Percentiles rank a stretch among this genome's conserved stretches.
Conservation (phyloP, 345 rosid genomes). For the Raphanus sativus region DNA sequence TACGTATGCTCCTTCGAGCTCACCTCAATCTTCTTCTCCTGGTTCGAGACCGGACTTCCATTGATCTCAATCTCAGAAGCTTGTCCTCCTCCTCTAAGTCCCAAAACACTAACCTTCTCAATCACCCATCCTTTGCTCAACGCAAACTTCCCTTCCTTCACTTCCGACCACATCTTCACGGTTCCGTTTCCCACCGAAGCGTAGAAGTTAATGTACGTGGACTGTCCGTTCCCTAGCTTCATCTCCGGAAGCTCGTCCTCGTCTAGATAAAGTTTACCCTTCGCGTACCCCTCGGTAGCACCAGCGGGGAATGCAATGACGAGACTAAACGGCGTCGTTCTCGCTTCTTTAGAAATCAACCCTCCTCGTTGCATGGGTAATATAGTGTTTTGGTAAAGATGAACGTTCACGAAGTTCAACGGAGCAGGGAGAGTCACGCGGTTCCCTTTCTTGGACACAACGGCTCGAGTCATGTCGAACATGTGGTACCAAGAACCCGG, state of each 20-base stretch:
- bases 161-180: conserved; percentile 81
- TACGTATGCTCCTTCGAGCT: conserved; percentile 48
- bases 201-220: conserved; percentile 44
- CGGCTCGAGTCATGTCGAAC: conserved; percentile 61
- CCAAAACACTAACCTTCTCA: conserved; percentile 65
- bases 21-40: conserved; percentile 32
- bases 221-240: neutral
- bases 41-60: conserved; percentile 35
- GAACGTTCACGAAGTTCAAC: neutral
- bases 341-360: neutral
- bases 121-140: conserved; percentile 72
- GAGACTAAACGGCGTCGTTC: neutral
- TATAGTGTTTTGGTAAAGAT: neutral
- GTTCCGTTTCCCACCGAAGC: conserved; percentile 57
- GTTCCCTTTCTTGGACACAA: conserved; percentile 41
- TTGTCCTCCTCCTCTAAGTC: conserved; percentile 51
- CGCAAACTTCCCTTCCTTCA: conserved; percentile 71
- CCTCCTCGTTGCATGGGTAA: neutral
- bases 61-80: conserved; percentile 51
- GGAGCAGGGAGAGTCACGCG: neutral
- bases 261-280: neutral
- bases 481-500: conserved; percentile 92
- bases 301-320: neutral
- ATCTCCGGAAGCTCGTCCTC: neutral
- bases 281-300: neutral